These are phyloP conservation scores for Gonium pectorale DNA, from an alignment of 139 green algal species.

Conservation along the genomic window DNA sequence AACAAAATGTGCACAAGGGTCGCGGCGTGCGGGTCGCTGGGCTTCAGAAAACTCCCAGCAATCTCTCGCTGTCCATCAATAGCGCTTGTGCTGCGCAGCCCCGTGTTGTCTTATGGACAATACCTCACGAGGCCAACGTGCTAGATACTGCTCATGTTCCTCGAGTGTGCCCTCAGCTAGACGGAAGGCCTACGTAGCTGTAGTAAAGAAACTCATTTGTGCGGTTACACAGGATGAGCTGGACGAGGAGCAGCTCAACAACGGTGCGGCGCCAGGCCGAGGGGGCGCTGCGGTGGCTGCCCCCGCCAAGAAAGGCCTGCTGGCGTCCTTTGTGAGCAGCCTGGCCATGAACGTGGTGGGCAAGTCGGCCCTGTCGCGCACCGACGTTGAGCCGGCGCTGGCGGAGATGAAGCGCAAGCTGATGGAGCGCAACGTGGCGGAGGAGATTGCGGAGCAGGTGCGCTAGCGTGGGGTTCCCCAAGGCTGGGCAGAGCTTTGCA, in stretches of 20 bases:
- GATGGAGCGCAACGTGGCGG: slow-evolving; percentile 98
- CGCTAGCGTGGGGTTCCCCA: background rate
- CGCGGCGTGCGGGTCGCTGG: too few species aligned
- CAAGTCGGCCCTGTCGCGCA: slow-evolving; percentile 77
- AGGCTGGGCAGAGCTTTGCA: too few species aligned
- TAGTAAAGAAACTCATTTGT: too few species aligned
- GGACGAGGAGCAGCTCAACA: slow-evolving; percentile 21
- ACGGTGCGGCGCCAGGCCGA: background rate
- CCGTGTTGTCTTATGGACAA: too few species aligned
- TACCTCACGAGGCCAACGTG: too few species aligned
- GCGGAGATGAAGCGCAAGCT: slow-evolving; percentile 92
- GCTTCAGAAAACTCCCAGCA: too few species aligned
- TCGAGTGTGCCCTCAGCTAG: too few species aligned
- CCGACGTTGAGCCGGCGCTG: slow-evolving; percentile 90
- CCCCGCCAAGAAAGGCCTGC: slow-evolving; percentile 62
- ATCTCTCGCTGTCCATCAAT: too few species aligned
- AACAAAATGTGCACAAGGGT: too few species aligned
- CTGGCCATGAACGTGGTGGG: slow-evolving; percentile 84
- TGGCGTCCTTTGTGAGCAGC: slow-evolving; percentile 82
- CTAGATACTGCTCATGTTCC: too few species aligned
- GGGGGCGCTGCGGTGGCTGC: slow-evolving; percentile 20
- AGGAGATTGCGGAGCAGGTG: slow-evolving; percentile 89
- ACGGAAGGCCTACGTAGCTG: too few species aligned
- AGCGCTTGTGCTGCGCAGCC: too few species aligned
- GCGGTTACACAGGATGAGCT: slow-evolving; percentile 46